Percentiles rank a stretch among this genome's conserved stretches.
phyloP scores from a whole-genome alignment of 805 yeast genomes.

The Ogataea methanolica region DNA sequence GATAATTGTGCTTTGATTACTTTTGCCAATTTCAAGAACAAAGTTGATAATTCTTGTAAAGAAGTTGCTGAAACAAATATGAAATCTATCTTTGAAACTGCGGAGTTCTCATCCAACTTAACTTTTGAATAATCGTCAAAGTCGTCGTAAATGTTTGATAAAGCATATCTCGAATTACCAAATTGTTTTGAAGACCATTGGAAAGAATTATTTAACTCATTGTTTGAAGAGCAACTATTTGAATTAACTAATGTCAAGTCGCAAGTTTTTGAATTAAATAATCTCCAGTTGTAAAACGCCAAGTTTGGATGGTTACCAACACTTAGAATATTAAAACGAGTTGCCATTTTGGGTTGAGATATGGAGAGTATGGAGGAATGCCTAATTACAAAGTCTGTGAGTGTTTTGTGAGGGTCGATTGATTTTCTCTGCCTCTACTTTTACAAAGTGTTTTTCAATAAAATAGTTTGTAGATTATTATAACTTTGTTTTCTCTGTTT shows the following conservation, averaged over 20 bases:
- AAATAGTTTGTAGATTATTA: no score
- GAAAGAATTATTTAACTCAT: constrained; percentile 10
- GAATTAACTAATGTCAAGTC: constrained; percentile 39
- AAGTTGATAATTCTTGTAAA: constrained; percentile 45
- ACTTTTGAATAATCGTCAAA: constrained; percentile 22
- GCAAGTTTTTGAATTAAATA: constrained; percentile 41
- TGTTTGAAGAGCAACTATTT: constrained; percentile 5
- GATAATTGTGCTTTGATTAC: constrained; percentile 28
- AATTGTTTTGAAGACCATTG: constrained; percentile 30
- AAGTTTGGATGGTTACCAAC: constrained; percentile 57
- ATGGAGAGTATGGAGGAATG: not conserved
- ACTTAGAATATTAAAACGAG: constrained; percentile 28
- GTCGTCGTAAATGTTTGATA: constrained; percentile 16
- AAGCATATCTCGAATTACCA: constrained; percentile 28
- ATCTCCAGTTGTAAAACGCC: constrained; percentile 55
- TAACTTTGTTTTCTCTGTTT: no score
- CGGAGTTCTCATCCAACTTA: constrained; percentile 1
- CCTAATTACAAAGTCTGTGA: not conserved
- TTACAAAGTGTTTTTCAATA: no score
- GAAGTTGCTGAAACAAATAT: constrained; percentile 44
- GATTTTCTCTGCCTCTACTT: no score
- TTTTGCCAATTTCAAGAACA: constrained; percentile 34
- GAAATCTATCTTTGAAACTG: constrained; percentile 33
- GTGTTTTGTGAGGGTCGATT: no score
- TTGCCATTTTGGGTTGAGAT: constrained; percentile 11